These are phyloP conservation scores for Stemphylium lycopersici DNA, from an alignment of 2,329 filamentous ascomycete species.

Conservation along the genomic window DNA sequence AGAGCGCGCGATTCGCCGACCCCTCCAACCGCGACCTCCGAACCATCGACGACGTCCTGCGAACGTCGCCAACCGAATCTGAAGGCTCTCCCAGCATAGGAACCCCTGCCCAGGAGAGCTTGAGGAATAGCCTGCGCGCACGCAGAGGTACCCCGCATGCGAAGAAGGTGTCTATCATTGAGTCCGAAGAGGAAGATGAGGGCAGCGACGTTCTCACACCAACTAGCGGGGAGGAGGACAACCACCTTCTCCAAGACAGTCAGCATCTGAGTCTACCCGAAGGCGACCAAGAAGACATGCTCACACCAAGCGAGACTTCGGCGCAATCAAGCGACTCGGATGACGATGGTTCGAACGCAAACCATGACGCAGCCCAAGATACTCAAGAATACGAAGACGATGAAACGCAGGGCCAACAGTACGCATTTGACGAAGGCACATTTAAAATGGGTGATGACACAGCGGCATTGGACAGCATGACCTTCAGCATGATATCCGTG, in stretches of 20 bases:
- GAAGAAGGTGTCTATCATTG: slow-evolving; percentile 22
- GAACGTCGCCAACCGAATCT: neutral
- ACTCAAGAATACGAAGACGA: slow-evolving; percentile 25
- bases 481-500: slow-evolving; percentile 59
- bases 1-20: slow-evolving; percentile 15
- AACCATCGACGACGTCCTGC: slow-evolving; percentile 17
- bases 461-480: slow-evolving; percentile 56
- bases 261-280: neutral
- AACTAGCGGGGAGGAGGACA: slow-evolving; percentile 32
- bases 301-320: slow-evolving; percentile 11
- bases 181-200: slow-evolving; percentile 33
- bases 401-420: slow-evolving; percentile 22
- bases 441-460: slow-evolving; percentile 51
- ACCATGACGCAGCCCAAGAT: neutral
- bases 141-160: slow-evolving; percentile 40
- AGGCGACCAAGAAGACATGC: neutral
- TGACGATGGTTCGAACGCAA: neutral
- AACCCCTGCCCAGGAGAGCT: slow-evolving; percentile 19
- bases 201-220: slow-evolving; percentile 33
- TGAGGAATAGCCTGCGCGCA: slow-evolving; percentile 23
- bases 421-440: slow-evolving; percentile 40
- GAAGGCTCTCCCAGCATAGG: slow-evolving; percentile 17
- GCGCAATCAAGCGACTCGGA: slow-evolving; percentile 4
- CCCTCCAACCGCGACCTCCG: slow-evolving; percentile 8
- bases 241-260: neutral